A percentile compares a stretch with the other conserved stretches of the same genome.
These are phyloP conservation scores for Trichomonas tenax DNA, from an alignment of 208 protist genomes.

Conservation along the genomic window DNA sequence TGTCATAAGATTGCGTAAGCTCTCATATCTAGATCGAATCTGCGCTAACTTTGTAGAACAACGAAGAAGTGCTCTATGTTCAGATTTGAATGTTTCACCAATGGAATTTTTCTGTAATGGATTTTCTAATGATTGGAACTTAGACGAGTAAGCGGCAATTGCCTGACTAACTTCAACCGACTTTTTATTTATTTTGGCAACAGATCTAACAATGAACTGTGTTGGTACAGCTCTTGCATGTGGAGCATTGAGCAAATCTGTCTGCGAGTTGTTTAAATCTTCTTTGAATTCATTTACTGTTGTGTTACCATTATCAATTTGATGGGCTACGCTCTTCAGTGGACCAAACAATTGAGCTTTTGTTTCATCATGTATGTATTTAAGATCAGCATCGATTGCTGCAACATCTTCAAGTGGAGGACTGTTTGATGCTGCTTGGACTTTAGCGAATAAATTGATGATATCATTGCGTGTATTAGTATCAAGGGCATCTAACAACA, in stretches of 20 bases:
- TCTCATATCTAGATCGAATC: background rate
- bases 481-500: background rate
- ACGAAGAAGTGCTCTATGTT: background rate
- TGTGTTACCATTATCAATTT: background rate
- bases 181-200: background rate
- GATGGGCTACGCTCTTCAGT: background rate
- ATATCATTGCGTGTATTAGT: background rate
- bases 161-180: background rate
- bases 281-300: background rate
- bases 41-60: background rate
- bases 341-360: background rate
- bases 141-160: background rate
- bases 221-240: background rate
- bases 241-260: background rate
- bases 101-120: background rate
- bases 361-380: background rate
- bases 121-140: background rate
- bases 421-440: background rate
- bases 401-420: background rate
- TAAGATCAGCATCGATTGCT: background rate
- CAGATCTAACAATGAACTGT: background rate
- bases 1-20: background rate
- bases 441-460: background rate
- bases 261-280: background rate
- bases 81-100: background rate